A percentile compares a stretch with the other conserved stretches of the same genome.
These are phyloP conservation scores for Globisporangium middletonii DNA, from an alignment of 352 stramenopile species.

Conservation along the genomic window DNA sequence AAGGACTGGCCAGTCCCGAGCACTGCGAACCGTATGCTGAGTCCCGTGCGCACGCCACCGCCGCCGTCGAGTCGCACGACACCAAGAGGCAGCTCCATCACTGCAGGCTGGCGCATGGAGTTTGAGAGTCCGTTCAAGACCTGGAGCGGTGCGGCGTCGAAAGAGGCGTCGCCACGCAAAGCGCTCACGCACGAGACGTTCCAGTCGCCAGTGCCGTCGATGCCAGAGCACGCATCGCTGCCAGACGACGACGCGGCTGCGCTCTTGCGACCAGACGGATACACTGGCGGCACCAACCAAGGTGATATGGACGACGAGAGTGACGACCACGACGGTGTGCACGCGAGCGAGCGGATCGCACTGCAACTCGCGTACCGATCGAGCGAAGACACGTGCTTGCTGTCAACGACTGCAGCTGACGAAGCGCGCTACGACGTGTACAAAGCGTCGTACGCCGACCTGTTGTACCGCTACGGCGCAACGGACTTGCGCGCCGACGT, in stretches of 20 bases:
- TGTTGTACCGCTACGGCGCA: constrained; percentile 78
- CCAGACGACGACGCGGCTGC: not conserved
- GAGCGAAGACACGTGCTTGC: constrained; percentile 31
- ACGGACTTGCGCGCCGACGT: constrained; percentile 66
- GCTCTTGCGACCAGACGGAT: not conserved
- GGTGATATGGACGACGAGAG: not conserved
- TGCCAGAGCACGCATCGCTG: constrained; percentile 8
- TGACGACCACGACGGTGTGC: constrained; percentile 21
- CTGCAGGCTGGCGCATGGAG: constrained; percentile 48
- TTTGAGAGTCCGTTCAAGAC: constrained; percentile 79
- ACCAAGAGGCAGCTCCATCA: constrained; percentile 5
- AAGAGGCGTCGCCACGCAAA: constrained; percentile 32
- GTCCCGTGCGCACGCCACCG: constrained; percentile 14
- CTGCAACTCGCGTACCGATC: constrained; percentile 41
- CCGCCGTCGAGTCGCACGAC: constrained; percentile 6
- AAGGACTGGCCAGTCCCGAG: constrained; percentile 43
- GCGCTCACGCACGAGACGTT: constrained; percentile 49
- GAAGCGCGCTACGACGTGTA: constrained; percentile 73
- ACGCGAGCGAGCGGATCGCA: constrained; percentile 36
- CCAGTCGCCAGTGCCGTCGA: constrained; percentile 28
- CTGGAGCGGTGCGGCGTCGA: constrained; percentile 36
- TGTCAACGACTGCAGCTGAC: constrained; percentile 46
- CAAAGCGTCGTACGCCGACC: constrained; percentile 72
- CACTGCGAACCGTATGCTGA: constrained; percentile 16
- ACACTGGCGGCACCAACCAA: not conserved